Conservation (phyloP, 2,329 filamentous ascomycete genomes). For the Thelonectria blattea region DNA sequence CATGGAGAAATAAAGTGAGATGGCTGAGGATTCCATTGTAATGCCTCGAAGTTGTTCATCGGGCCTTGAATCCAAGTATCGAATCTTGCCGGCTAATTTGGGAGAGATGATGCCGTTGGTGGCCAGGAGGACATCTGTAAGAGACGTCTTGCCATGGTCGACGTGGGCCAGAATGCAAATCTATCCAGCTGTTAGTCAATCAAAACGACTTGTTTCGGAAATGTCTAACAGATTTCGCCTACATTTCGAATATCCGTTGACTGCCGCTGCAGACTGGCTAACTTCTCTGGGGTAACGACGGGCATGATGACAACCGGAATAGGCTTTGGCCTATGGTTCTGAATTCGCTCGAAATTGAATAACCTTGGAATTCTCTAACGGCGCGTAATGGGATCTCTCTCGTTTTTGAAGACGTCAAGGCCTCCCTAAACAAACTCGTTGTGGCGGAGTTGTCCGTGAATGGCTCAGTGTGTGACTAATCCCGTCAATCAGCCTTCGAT, state of each 20-base stretch:
- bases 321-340: neutral
- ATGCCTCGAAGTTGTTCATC: slow-evolving; percentile 97
- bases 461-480: slow-evolving; percentile 38
- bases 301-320: slow-evolving; percentile 69
- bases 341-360: neutral
- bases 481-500: slow-evolving; percentile 15
- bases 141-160: slow-evolving; percentile 97
- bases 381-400: neutral
- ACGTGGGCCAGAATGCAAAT: slow-evolving; percentile 97
- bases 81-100: slow-evolving; percentile 96
- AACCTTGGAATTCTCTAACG: neutral
- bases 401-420: slow-evolving; percentile 13
- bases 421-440: slow-evolving; percentile 6
- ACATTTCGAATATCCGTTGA: slow-evolving; percentile 93
- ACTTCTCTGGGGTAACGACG: slow-evolving; percentile 86
- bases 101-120: slow-evolving; percentile 99
- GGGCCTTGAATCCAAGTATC: slow-evolving; percentile 93
- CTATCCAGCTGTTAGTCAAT: slow-evolving; percentile 48
- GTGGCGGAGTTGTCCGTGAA: slow-evolving; percentile 21
- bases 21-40: slow-evolving; percentile 99
- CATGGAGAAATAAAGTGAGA: slow-evolving; percentile 95
- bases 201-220: neutral
- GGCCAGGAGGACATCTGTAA: slow-evolving; percentile 93
- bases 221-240: slow-evolving; percentile 41
- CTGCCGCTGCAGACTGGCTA: slow-evolving; percentile 87